Percentiles rank a stretch among this genome's conserved stretches.
Conservation (phyloP, 768 basidiomycete species). For the Collybia sp. region DNA sequence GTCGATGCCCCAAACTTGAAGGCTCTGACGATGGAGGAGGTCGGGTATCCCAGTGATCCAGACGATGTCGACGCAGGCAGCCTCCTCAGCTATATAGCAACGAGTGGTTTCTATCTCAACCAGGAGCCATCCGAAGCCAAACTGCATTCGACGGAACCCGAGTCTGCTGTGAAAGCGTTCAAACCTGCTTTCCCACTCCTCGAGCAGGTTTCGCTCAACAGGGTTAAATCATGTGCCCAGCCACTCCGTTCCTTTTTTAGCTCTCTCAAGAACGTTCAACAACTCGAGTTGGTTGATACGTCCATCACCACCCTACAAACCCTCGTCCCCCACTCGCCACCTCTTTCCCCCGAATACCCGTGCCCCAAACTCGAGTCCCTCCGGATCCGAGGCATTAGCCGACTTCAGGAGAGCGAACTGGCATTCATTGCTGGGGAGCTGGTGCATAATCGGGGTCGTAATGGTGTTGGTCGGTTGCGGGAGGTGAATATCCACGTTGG, state of each 20-base stretch:
- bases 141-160: not conserved
- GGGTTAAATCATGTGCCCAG: constrained; percentile 29
- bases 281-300: constrained; percentile 30
- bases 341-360: not conserved
- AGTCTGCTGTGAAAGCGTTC: not conserved
- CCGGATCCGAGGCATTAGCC: not conserved
- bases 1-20: constrained; percentile 34
- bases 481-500: not conserved
- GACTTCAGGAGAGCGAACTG: not conserved
- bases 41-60: constrained; percentile 33
- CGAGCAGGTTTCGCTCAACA: constrained; percentile 26
- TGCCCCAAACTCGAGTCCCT: constrained; percentile 4
- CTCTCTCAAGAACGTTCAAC: constrained; percentile 20
- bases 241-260: constrained; percentile 26
- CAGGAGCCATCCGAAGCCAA: not conserved
- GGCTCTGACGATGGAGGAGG: constrained; percentile 39
- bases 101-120: constrained; percentile 22
- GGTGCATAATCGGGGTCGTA: not conserved
- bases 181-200: constrained; percentile 27
- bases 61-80: constrained; percentile 34
- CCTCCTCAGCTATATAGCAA: constrained; percentile 32
- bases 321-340: constrained; percentile 18
- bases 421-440: not conserved
- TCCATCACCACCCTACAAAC: constrained; percentile 26
- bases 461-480: not conserved